Base-by-base conservation (phyloP, 1,284 basidiomycete species). In the Irpex rosettiformis region DNA sequence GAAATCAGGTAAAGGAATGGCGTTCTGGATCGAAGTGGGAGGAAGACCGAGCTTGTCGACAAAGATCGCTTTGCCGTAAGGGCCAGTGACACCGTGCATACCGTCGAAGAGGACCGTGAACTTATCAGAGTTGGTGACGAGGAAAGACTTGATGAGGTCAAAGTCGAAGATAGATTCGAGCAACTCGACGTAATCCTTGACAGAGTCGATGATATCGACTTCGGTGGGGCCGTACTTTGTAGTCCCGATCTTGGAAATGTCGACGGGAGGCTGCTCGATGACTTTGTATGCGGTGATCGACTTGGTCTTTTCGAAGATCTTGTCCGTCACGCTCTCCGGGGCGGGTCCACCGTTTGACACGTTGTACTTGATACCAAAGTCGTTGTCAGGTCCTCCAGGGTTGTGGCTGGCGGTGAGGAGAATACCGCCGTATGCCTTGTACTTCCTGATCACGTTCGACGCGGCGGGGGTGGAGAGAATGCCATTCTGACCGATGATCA, bases 301-400 rank as follows among this genome's bases (percentile, higher is more conserved):
- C 81, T 93, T 96, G 59, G 94, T 95, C 73, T 88, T 88, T 71
- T 94, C 91, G 73, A 84, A 97, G 67, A 99, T 98, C 77, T 88
- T 89, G 79, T 99, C 83, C 21, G 96, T 99, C 59, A 99, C 90
- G 64, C 80, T 85, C 77, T 99, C 96, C 1, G 96, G 95, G 7
- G 96, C 96, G 25, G 96, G 96, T 0, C 96, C 97, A 64, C 96
- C 96, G 69, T 99, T 99, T 49, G 89, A 88, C 59, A 95, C 89
- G 78, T 99, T 99, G 81, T 97, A 98, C 79, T 99, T 99, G 85
- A 99, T 98, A 61, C 96, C 96, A 73, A 99, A 99, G 76, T 99
- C 96, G 69, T 93, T 92, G 68, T 98, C 85, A 27, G 97, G 96
- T 48, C 96, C 96, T 62, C 96, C 96, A 8, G 96, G 96, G 77